Base-by-base conservation (phyloP, 1,284 basidiomycete genomes). In the Rhodotorula sp. region DNA sequence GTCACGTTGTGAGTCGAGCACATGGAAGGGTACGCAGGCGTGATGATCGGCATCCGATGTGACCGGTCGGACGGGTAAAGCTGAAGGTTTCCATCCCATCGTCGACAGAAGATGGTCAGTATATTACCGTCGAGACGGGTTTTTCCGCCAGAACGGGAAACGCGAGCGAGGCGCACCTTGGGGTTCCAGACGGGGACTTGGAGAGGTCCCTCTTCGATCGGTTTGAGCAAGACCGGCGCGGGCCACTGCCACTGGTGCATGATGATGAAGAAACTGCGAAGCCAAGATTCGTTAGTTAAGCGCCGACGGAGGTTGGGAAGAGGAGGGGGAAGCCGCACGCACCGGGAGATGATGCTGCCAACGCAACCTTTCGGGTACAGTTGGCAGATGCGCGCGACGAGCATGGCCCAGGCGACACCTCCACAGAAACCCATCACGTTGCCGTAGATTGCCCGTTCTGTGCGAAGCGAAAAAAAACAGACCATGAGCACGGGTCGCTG, bases 21-120 rank as follows among this genome's bases (percentile, higher is more conserved):
- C 96, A 99, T 99, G n/a, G 95, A 91, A 54, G 97, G 97, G 83
- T 98, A 99, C 31, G 97, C 95, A 7, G 97, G 97, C 1, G 97
- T 99, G 79, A 99, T 99, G 80, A 99, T 98, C n/a, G 97, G 97
- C 97, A 99, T 99, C 72, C 93, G 88, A 83, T 99, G 97, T 49
- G 91, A 87, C 72, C 92, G 87, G 82, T 99, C 97, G 73, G 89
- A 87, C 2, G 94, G 92, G 82, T 98, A 98, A 65, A 98, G 84
- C 91, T 95, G 76, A 26, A 34, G 39, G 7, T 34, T 31, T 3
- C 8, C 20, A 21, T 6, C 12, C 10, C 3, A 8, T 16, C 10
- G 20, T 26, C 51, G 10, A 29, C 26, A 26, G n/a, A 49, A 29
- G 8, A 15, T n/a, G 10, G 10, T 43, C 39, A 43, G 39, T 43